Evolutionary conservation across 495 filamentous ascomycete species (phyloP).

Genomic region (Pseudoneurospora amorphoporcata): DNA sequence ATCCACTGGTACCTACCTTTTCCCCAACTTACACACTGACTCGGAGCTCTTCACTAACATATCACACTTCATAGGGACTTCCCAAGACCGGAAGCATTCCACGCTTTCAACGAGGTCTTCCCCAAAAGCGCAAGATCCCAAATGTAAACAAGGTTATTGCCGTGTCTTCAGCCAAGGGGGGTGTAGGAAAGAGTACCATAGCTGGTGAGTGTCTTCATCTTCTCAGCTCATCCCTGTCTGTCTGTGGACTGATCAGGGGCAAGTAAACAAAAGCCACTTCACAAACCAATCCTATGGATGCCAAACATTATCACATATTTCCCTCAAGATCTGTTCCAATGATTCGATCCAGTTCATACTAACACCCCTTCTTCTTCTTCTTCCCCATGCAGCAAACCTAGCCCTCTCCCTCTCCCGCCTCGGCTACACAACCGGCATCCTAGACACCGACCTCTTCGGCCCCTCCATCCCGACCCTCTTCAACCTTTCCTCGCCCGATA

Average conservation of each 20-base stretch:
- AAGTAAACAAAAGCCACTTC: too few species aligned
- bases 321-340: too few species aligned
- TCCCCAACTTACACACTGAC: background rate
- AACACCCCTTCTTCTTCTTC: too few species aligned
- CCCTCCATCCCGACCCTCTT: conserved; percentile 89
- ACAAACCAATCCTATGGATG: too few species aligned
- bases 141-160: conserved; percentile 81
- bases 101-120: conserved; percentile 76
- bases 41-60: conserved; percentile 4
- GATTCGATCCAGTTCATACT: too few species aligned
- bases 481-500: conserved; percentile 49
- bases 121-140: conserved; percentile 65
- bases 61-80: conserved; percentile 49
- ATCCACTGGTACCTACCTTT: conserved; percentile 58
- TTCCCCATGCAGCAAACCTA: conserved; percentile 89
- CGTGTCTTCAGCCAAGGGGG: conserved; percentile 91
- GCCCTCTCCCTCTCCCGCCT: conserved; percentile 73
- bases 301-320: too few species aligned
- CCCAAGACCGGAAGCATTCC: conserved; percentile 70
- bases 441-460: conserved; percentile 95
- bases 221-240: background rate
- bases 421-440: conserved; percentile 71
- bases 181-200: conserved; percentile 92
- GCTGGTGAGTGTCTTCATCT: conserved; percentile 43
- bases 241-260: background rate